A percentile compares a stretch with the other conserved stretches of the same genome.
These are phyloP conservation scores for Coprinopsis strossmayeri DNA, from an alignment of 768 basidiomycete genomes.

Conservation along the genomic window DNA sequence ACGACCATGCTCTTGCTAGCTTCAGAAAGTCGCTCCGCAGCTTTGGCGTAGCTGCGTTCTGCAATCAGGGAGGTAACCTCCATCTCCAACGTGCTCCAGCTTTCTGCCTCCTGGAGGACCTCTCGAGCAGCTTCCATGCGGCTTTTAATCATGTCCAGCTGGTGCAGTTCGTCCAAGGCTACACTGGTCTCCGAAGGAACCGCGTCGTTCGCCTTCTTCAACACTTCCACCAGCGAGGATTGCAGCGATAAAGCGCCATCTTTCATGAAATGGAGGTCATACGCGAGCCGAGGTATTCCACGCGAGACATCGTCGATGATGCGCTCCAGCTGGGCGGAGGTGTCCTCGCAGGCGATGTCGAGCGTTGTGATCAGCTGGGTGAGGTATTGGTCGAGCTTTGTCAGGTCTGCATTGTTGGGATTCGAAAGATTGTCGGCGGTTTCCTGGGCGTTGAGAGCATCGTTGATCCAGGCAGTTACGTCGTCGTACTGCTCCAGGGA, in stretches of 20 bases:
- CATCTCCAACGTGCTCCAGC: conserved; percentile 91
- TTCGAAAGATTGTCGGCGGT: conserved; percentile 22
- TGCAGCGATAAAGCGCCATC: conserved; percentile 82
- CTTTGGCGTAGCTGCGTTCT: conserved; percentile 77
- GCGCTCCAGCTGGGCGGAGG: conserved; percentile 78
- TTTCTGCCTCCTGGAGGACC: conserved; percentile 90
- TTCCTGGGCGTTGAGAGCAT: conserved; percentile 37
- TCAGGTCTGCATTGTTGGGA: conserved; percentile 32
- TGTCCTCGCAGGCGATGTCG: conserved; percentile 85
- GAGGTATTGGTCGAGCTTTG: conserved; percentile 65
- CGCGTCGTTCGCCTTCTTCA: conserved; percentile 44
- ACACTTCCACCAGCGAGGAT: conserved; percentile 54
- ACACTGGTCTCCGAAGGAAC: conserved; percentile 52
- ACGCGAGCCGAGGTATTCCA: conserved; percentile 83
- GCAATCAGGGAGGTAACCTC: conserved; percentile 84
- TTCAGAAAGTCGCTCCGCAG: conserved; percentile 87
- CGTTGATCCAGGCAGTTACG: conserved; percentile 68
- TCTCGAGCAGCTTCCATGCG: conserved; percentile 88
- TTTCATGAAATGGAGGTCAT: conserved; percentile 96
- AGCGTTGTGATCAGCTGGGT: conserved; percentile 71
- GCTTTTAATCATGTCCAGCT: conserved; percentile 76
- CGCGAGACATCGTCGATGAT: conserved; percentile 91
- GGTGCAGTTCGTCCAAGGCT: conserved; percentile 71
- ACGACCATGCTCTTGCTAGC: conserved; percentile 86
- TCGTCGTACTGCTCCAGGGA: conserved; percentile 58